A percentile compares a stretch with the other conserved stretches of the same genome.
These are phyloP conservation scores for Neonectria faginata DNA, from an alignment of 2,329 filamentous ascomycete genomes.

Conservation along the genomic window DNA sequence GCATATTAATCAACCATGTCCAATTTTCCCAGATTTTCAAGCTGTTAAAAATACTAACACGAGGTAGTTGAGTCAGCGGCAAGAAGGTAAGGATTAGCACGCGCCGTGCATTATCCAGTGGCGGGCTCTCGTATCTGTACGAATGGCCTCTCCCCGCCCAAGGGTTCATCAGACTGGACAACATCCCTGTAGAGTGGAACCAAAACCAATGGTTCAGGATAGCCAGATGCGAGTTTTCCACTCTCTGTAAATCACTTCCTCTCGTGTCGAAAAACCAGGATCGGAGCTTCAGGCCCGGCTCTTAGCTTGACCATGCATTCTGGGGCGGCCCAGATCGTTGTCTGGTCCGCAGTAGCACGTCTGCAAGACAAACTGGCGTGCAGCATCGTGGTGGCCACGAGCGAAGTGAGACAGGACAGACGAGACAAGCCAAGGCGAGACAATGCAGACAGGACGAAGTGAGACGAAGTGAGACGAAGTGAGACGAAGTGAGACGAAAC, in stretches of 20 bases:
- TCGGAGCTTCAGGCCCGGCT: background rate
- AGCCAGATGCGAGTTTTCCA: background rate
- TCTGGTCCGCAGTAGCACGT: background rate
- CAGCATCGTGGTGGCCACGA: constrained; percentile 1
- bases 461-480: too few relatives aligned
- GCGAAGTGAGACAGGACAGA: background rate
- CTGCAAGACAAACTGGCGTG: constrained; percentile 8
- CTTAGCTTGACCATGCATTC: background rate
- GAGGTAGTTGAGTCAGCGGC: background rate
- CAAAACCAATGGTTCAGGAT: background rate
- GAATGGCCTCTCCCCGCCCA: background rate
- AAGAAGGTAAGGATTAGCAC: background rate
- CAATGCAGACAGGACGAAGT: background rate
- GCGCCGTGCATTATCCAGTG: background rate
- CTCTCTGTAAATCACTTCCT: background rate
- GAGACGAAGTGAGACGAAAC: constrained; percentile 7
- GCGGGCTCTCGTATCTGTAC: background rate
- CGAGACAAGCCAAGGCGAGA: background rate
- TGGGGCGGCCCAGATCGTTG: constrained; percentile 1
- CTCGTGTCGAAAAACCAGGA: background rate
- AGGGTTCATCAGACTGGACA: background rate
- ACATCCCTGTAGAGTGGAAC: background rate
- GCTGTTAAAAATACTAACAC: too few relatives aligned
- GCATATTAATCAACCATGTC: background rate
- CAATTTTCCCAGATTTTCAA: too few relatives aligned